Conservation (phyloP, 2,329 filamentous ascomycete genomes). For the Diplodia scrobiculata region DNA sequence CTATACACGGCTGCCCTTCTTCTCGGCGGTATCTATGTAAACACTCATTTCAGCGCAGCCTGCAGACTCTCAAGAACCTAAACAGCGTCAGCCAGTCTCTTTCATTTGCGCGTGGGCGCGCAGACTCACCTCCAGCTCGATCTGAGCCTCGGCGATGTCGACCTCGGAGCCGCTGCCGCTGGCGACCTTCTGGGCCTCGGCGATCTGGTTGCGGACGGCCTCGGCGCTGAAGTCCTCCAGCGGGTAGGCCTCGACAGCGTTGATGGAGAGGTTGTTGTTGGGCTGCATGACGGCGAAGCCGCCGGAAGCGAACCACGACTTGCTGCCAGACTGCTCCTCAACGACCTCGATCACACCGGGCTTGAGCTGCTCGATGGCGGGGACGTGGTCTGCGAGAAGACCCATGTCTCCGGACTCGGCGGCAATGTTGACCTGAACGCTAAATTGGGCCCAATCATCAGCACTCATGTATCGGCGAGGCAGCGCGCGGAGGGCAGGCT, state of each 20-base stretch:
- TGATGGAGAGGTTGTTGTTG: conserved; percentile 93
- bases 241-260: conserved; percentile 92
- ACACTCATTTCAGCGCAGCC: conserved; percentile 71
- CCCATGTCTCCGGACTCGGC: conserved; percentile 99
- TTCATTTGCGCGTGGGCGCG: conserved; percentile 41
- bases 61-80: conserved; percentile 83
- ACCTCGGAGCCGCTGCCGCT: conserved; percentile 89
- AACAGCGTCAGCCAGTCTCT: conserved; percentile 42
- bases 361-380: conserved; percentile 98
- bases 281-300: conserved; percentile 97
- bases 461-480: conserved; percentile 33
- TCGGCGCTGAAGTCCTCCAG: conserved; percentile 96
- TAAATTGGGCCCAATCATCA: conserved; percentile 47
- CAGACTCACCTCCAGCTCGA: conserved; percentile 85
- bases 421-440: conserved; percentile 97
- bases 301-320: conserved; percentile 98
- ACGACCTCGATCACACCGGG: conserved; percentile 93
- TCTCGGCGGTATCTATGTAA: conserved; percentile 51
- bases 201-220: conserved; percentile 82
- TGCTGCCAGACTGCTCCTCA: conserved; percentile 80
- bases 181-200: conserved; percentile 94
- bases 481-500: not conserved
- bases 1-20: conserved; percentile 42
- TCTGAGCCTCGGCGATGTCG: conserved; percentile 98
- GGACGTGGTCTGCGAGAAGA: conserved; percentile 98